Evolutionary conservation across 1,284 basidiomycete species (phyloP), one percentile per base, ranked within the genome.

Genomic region (Cystobasidium sp.): DNA sequence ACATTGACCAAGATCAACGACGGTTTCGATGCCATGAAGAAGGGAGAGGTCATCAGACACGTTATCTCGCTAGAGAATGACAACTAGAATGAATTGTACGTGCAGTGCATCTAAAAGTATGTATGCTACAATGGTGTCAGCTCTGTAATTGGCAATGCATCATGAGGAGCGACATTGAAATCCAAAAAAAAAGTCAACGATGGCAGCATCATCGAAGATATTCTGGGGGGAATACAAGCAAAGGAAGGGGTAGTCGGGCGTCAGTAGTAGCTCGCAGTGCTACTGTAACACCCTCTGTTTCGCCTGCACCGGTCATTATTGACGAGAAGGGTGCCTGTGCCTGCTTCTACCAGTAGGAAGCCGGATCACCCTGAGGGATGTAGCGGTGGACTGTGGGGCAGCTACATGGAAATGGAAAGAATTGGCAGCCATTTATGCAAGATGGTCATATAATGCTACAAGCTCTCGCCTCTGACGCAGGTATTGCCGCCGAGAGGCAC

Each of bases 1-100:
- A 76, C 78, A 37, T 79, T 84, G 44, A 75, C 76, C 64, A 77
- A 83, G 61, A 82, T 84, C 78, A 83, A 82, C 77, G 77, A 84
- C 68, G 83, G 83, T 20, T 82, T 84, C 76, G 80, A 82, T 44
- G 80, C 81, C 76, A 84, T 83, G 83, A 81, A 84, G 73, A 62
- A 73, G 10, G 83, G 83, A 6, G 76, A 78, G 16, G 83, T 83
- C 77, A 81, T 84, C 59, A 79, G 83, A 46, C 83, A 82, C 58
- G 79, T 80, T 39, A 61, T 58, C 47, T 63, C 69, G 4, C 58
- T 71, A 12, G 61, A 63, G 55, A 59, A 59, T 59, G 56, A 59
- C 12, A 56, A 56, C 24, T 56, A 56, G 9, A 22, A 3, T 16
- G 16, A 53, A 3, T 20, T 52, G 9, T 52, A 20, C 51, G n/a